Percentiles rank a stretch among this genome's conserved stretches.
phyloP scores from a whole-genome alignment of 371 early-diverging fungal species.

The Haplosporangium sp. region DNA sequence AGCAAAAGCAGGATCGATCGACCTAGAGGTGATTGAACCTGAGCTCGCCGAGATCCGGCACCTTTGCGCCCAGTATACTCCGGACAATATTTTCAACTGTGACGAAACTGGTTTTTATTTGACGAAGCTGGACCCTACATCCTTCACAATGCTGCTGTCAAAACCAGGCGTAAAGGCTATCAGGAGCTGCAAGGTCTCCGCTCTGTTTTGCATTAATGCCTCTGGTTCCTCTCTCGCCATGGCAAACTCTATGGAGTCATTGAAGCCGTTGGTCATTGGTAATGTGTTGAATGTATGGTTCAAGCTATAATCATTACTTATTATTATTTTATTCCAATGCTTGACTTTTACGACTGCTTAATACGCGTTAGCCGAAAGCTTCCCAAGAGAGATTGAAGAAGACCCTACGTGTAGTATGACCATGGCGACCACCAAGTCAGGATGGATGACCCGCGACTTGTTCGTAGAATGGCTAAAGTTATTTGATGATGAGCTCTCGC shows the following conservation, averaged over 20 bases:
- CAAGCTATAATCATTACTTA: too few relatives aligned
- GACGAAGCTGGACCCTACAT: slow-evolving; percentile 9
- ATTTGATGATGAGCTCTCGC: too few relatives aligned
- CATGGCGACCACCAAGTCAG: too few relatives aligned
- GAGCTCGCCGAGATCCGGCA: slow-evolving; percentile 7
- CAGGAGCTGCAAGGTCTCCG: slow-evolving; percentile 7
- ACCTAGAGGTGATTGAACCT: slow-evolving; percentile 18
- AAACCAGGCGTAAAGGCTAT: slow-evolving; percentile 11
- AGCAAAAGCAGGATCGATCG: slow-evolving; percentile 19
- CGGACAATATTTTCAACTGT: slow-evolving; percentile 18
- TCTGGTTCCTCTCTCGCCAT: slow-evolving; percentile 13
- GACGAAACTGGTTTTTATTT: slow-evolving; percentile 13
- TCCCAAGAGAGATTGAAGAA: too few relatives aligned
- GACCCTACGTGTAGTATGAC: too few relatives aligned
- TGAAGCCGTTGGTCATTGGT: slow-evolving; percentile 13
- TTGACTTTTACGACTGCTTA: too few relatives aligned
- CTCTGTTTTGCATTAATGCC: slow-evolving; percentile 21
- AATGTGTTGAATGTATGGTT: slow-evolving; percentile 1
- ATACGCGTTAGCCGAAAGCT: too few relatives aligned
- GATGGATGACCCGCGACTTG: too few relatives aligned
- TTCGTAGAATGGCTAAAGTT: too few relatives aligned
- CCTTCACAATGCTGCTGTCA: slow-evolving; percentile 3
- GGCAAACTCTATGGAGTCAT: slow-evolving; percentile 6
- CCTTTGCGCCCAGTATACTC: slow-evolving; percentile 1
- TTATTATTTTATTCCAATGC: too few relatives aligned